Conservation (phyloP, 495 filamentous ascomycete genomes). For the Talaromyces proteolyticus region DNA sequence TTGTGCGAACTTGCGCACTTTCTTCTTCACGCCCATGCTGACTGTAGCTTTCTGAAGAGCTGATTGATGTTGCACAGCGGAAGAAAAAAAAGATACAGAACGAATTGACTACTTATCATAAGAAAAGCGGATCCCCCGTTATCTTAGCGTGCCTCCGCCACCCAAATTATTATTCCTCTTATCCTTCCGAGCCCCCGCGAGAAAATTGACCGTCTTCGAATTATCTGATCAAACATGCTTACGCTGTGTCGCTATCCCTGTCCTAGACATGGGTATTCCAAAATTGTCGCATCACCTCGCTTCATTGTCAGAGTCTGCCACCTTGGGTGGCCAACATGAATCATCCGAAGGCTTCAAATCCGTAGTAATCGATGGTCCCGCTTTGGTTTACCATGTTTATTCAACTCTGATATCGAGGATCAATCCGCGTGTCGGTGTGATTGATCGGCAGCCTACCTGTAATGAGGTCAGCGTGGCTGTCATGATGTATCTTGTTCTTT, state of each 20-base stretch:
- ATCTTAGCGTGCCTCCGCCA: not conserved
- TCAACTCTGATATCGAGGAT: slow-evolving; percentile 41
- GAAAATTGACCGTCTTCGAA: too few relatives aligned
- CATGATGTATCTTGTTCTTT: slow-evolving; percentile 52
- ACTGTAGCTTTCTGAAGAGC: too few relatives aligned
- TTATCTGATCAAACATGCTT: too few relatives aligned
- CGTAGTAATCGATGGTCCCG: slow-evolving; percentile 71
- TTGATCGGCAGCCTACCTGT: slow-evolving; percentile 57
- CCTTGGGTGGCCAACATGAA: slow-evolving; percentile 24
- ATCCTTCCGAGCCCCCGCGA: too few relatives aligned
- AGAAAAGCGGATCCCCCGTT: not conserved
- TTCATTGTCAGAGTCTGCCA: slow-evolving; percentile 46
- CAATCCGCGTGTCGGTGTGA: slow-evolving; percentile 22
- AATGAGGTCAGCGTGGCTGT: slow-evolving; percentile 49
- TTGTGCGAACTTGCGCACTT: slow-evolving; percentile 10
- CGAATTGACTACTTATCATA: too few relatives aligned
- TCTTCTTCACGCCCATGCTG: slow-evolving; percentile 10
- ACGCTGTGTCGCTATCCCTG: not conserved
- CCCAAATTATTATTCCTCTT: not conserved
- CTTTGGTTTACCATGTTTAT: slow-evolving; percentile 66
- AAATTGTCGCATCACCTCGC: slow-evolving; percentile 51
- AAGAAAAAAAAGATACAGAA: not conserved
- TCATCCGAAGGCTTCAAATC: slow-evolving; percentile 11
- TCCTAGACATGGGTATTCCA: slow-evolving; percentile 62
- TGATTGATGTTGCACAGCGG: too few relatives aligned